Evolutionary conservation across 2,329 filamentous ascomycete genomes (phyloP), one percentile per base, ranked within the genome.

Genomic region (Lasiodiplodia hormozganensis): DNA sequence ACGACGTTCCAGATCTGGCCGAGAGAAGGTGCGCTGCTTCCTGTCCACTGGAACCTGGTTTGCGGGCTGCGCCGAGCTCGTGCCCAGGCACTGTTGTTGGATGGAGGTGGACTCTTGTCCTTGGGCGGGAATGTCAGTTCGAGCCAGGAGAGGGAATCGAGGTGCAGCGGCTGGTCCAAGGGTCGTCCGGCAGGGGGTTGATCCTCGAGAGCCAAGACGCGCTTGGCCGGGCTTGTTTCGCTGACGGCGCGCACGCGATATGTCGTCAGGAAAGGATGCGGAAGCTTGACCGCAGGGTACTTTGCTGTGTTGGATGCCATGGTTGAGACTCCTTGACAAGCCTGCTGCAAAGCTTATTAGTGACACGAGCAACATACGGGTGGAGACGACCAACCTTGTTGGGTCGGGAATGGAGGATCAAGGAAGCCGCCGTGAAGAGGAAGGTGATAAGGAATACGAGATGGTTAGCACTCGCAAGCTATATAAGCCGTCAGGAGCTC

Each of bases 1-100:
- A 83, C 72, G 16, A 84, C 74, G 60, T 83, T 80, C 83, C 83
- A 85, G 25, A 84, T 74, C 70, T 85, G 82, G 2, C 77, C 81
- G 38, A 83, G 73, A 43, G 81, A 78, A 54, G 83, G 83, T 18
- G 76, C 69, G 4, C 36, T 65, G 34, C 75, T 74, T 8, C 73
- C 76, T 52, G 73, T 72, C 83, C 83, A 85, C 65, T 79, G 76
- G 66, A 85, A 77, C 4, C 74, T 77, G 3, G 81, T 78, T 51
- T 78, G 76, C 7, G 82, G 82, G 47, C 80, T 81, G 71, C 83
- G 79, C 70, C 81, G 78, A 62, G 82, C 78, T 70, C 83, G 77
- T 40, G 82, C 83, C 83, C 83, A 80, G 40, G 77, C 77, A 60
- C 76, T 78, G 72, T 80, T 80, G 72, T 79, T 76, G 31, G 75